Evolutionary conservation across 192 early-diverging fungal species (phyloP), one percentile per base, ranked within the genome.

Genomic region (Entrophospora sp.): DNA sequence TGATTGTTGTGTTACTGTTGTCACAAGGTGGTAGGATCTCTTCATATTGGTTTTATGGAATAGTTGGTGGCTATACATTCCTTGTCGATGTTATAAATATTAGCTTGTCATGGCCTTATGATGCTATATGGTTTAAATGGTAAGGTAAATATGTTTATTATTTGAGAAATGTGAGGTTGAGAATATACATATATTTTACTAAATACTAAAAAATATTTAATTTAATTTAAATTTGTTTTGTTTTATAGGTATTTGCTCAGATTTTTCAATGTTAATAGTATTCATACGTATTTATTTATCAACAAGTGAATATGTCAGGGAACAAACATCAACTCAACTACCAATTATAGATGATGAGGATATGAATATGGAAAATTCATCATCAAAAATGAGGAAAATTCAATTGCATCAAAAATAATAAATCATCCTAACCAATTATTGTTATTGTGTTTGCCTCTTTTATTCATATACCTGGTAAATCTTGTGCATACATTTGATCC

Each of bases 51-150:
- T 32, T 18, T 48, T 37, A 34, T 13, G 34, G 20, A 34, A 20
- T 67, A 46, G 31, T 31, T 5, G 46, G 45, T 10, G 3, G 14
- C 2, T 68, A 71, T 37, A 4, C 64, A n/a, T n/a, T 70, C 4
- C 0, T 59, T 4, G 58, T 61, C 9, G 57, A 59, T n/a, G 10
- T 51, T 3, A 20, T 75, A 8, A 27, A 48, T 24, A 55, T 75
- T 36, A 7, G 40, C 2, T 40, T 68, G 25, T 61, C 64, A 31
- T 75, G 73, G 73, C 73, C 73, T 7, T 61, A 51, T 31, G 73
- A 75, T 65, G 69, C 66, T 20, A n/a, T 68, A 8, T 75, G 65
- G 55, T 75, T 75, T 49, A 75, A 75, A 57, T 60, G 43, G 20
- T 66, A 71, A 57, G 73, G 73, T 64, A 55, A 55, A 48, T 24